Conservation (phyloP, 208 protist genomes). For the Trypanosomatidae sp. region DNA sequence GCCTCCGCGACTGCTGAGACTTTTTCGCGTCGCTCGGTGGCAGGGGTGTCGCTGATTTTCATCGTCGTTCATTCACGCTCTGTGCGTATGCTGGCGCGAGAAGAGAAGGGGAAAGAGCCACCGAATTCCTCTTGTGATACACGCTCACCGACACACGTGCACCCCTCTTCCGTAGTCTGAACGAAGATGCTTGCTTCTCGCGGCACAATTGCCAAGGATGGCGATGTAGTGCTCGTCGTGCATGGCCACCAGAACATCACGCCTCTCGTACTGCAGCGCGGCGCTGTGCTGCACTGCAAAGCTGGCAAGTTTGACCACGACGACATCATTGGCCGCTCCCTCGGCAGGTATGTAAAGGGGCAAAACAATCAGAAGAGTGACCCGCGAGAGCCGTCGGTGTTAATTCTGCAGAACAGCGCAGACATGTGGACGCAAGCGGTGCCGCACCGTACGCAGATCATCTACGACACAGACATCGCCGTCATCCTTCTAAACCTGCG, state of each 20-base stretch:
- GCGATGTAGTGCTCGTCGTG: constrained; percentile 76
- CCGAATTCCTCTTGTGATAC: neutral
- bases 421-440: constrained; percentile 91
- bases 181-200: constrained; percentile 46
- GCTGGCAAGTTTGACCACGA: constrained; percentile 82
- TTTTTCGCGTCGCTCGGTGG: neutral
- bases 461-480: constrained; percentile 92
- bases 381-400: constrained; percentile 37
- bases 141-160: neutral
- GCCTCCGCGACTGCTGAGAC: neutral
- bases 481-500: constrained; percentile 80
- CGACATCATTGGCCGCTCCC: constrained; percentile 75
- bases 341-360: constrained; percentile 63
- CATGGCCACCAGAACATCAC: constrained; percentile 66
- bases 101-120: neutral
- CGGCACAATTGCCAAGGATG: constrained; percentile 54
- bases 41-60: neutral
- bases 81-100: neutral
- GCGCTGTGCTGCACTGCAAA: constrained; percentile 77
- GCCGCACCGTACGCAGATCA: constrained; percentile 91
- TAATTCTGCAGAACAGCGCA: constrained; percentile 83
- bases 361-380: constrained; percentile 65
- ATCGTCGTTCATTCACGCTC: neutral
- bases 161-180: neutral
- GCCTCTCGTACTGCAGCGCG: constrained; percentile 58